phyloP scores from a whole-genome alignment of 1,284 basidiomycete genomes.

The Pyrrhoderma noxium region DNA sequence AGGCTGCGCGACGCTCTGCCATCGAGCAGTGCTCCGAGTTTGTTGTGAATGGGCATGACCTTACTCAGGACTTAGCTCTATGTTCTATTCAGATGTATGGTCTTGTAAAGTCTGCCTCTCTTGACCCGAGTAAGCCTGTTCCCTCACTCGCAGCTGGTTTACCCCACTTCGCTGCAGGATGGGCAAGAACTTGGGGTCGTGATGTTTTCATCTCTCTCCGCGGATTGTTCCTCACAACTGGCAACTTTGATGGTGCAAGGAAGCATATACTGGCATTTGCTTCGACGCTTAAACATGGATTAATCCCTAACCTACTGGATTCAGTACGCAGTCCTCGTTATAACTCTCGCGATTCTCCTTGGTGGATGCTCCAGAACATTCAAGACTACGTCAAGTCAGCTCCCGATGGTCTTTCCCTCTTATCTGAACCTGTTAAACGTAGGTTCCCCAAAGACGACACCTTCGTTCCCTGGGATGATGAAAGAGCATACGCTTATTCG shows the following conservation, averaged over 20 bases:
- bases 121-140: constrained; percentile 61
- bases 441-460: constrained; percentile 92
- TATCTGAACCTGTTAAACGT: constrained; percentile 78
- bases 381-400: constrained; percentile 88
- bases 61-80: constrained; percentile 84
- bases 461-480: constrained; percentile 90
- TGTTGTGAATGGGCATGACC: constrained; percentile 74
- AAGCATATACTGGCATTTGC: constrained; percentile 87
- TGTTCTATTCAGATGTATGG: constrained; percentile 91
- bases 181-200: constrained; percentile 96
- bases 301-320: constrained; percentile 91
- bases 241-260: constrained; percentile 79
- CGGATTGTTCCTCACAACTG: constrained; percentile 88
- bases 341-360: constrained; percentile 88
- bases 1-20: constrained; percentile 72
- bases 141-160: constrained; percentile 90
- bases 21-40: constrained; percentile 86
- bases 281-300: constrained; percentile 78
- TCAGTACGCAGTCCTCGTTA: constrained; percentile 82
- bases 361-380: constrained; percentile 99
- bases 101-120: constrained; percentile 78
- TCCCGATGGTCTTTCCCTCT: constrained; percentile 77
- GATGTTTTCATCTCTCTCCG: constrained; percentile 93
- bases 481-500: constrained; percentile 73
- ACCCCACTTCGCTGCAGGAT: constrained; percentile 84